Evolutionary conservation across 164 flowering plant species (phyloP), one percentile per base, ranked within the genome.

Genomic region (Dillenia suffruticosa): DNA sequence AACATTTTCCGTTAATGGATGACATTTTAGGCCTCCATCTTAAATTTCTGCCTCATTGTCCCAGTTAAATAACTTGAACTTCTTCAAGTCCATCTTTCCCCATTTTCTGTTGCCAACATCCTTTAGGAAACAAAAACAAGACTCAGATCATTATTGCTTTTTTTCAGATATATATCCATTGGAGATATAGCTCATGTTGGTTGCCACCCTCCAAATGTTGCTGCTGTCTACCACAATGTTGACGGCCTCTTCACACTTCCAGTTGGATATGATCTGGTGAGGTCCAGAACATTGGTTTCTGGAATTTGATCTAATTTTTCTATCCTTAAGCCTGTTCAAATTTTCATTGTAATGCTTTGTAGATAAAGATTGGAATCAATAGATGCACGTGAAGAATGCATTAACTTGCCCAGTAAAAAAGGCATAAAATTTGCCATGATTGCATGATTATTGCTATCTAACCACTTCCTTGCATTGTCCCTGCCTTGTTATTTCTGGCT

Each of bases 141-240:
- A 19, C 22, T 19, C 1, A 50, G 48, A 51, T 12, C 16, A 51
- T 65, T 24, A 58, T 51, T 48, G 43, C 59, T 68, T 68, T 53
- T 10, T 59, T 74, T 58, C 84, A 92, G 99, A 76, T 95, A 86
- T 66, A 73, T 89, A 47, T 89, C 90, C 13, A 58, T 92, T 62
- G 99, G 99, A 26, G 97, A 95, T 72, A 77, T 92, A 56, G 92
- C 97, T 65, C 99, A 72, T 67, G 62, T 81, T 50, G 94, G 99
- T 53, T 63, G 54, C 71, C 96, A 95, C 70, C 87, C 94, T 62
- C 99, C 99, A 44, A 88, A 78, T 81, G 96, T 85, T 63, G 90
- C 97, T 61, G 94, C 97, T 60, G 77, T 87, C 49, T 95, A 88
- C 63, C 78, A 64, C 17, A 77, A 82, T 48, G 57, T 61, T 51